These are phyloP conservation scores for Calonectria crousiana DNA, from an alignment of 2,329 filamentous ascomycete genomes.

Conservation along the genomic window DNA sequence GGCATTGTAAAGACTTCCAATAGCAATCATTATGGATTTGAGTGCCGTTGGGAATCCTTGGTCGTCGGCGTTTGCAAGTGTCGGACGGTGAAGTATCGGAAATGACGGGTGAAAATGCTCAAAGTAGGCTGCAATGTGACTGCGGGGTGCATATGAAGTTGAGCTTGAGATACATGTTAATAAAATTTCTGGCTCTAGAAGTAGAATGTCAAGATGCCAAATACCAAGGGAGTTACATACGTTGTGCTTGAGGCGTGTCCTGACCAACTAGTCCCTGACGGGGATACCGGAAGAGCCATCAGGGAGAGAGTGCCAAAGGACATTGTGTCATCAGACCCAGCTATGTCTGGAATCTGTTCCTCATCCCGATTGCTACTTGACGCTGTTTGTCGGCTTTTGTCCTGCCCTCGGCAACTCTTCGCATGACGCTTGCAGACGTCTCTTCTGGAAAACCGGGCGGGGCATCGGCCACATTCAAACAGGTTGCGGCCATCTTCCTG, in stretches of 20 bases:
- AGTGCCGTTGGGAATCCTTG: slow-evolving; percentile 17
- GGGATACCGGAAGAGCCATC: background rate
- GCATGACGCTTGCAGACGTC: background rate
- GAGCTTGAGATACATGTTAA: background rate
- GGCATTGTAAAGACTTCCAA: slow-evolving; percentile 36
- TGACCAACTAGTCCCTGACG: background rate
- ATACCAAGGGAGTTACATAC: background rate
- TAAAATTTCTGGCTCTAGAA: background rate
- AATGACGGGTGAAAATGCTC: slow-evolving; percentile 40
- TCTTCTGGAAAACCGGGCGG: background rate
- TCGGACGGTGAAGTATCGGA: slow-evolving; percentile 37
- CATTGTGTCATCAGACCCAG: background rate
- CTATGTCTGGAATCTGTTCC: slow-evolving; percentile 14
- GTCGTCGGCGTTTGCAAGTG: background rate
- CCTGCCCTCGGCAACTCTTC: slow-evolving; percentile 28
- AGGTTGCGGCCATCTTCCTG: background rate
- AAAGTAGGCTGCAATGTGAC: slow-evolving; percentile 36
- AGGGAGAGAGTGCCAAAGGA: background rate
- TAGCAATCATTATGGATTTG: slow-evolving; percentile 31
- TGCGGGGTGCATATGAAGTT: background rate
- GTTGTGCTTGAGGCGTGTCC: background rate
- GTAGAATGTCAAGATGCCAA: background rate
- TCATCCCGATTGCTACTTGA: slow-evolving; percentile 36
- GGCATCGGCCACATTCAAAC: background rate
- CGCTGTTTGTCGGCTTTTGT: slow-evolving; percentile 33